A percentile compares a stretch with the other conserved stretches of the same genome.
Conservation (phyloP, 2,329 filamentous ascomycete species). For the Ophiocordyceps robertsii region DNA sequence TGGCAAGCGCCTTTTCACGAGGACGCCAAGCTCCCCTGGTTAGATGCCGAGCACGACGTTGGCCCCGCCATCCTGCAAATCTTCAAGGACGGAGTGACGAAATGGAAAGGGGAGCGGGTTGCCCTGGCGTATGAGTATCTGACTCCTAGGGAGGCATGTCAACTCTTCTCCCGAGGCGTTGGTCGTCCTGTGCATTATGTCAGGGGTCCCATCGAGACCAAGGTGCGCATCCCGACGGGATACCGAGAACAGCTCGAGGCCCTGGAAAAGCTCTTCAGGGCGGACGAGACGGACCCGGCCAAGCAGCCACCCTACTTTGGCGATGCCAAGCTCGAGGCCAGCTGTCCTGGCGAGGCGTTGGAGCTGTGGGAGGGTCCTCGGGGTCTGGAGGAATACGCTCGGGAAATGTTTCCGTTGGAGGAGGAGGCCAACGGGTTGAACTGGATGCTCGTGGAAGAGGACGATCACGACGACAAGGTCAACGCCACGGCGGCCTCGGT, state of each 20-base stretch:
- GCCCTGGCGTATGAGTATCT: constrained; percentile 85
- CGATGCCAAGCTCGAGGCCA: constrained; percentile 39
- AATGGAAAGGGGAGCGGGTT: constrained; percentile 70
- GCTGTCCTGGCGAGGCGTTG: constrained; percentile 61
- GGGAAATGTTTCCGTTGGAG: constrained; percentile 87
- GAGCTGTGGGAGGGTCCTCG: constrained; percentile 85
- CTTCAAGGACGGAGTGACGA: constrained; percentile 80
- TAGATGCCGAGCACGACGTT: constrained; percentile 93
- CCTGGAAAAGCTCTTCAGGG: constrained; percentile 45
- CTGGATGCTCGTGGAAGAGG: constrained; percentile 62
- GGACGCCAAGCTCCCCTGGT: constrained; percentile 78
- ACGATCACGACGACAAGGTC: constrained; percentile 26
- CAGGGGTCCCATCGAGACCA: constrained; percentile 66
- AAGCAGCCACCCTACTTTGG: constrained; percentile 54
- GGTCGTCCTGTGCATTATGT: constrained; percentile 67
- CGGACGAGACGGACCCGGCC: constrained; percentile 33
- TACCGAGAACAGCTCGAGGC: constrained; percentile 79
- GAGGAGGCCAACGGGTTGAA: constrained; percentile 86
- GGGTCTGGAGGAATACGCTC: constrained; percentile 84
- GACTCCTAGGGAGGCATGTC: constrained; percentile 70
- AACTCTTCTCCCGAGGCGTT: constrained; percentile 65
- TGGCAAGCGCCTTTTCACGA: constrained; percentile 94
- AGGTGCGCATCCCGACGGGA: constrained; percentile 72
- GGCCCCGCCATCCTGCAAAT: constrained; percentile 85
- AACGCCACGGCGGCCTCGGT: constrained; percentile 21